Evolutionary conservation across 768 basidiomycete species (phyloP), one percentile per base, ranked within the genome.

Genomic region (Russula sp.): DNA sequence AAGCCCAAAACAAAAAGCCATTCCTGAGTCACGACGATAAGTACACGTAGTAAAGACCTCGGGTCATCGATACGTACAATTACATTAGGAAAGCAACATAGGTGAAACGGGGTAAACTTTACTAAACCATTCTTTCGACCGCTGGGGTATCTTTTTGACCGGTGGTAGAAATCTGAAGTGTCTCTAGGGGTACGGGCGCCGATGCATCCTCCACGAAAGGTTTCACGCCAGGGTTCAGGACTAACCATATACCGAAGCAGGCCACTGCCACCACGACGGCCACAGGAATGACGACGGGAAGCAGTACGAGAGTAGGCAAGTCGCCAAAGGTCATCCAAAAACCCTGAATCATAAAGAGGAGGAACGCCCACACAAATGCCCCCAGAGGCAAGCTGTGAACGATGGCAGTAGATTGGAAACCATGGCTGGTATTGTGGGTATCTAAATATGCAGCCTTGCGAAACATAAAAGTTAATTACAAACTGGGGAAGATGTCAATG

Each of bases 261-360:
- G 34, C 39, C 0, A 49, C 41, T 5, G 20, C 4, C 34, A 63
- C 22, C 16, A 59, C 46, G 5, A 49, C 39, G 8, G 13, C 22
- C 18, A 59, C 25, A 7, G 51, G 58, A n/a, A 55, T 49, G 16
- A 34, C 5, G 11, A 29, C 20, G n/a, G 39, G 50, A 14, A 58
- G 32, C 5, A 62, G 20, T 6, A 58, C 2, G 4, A 2, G 2
- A 2, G 18, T 7, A 2, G 57, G 62, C 0, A 63, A 32, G 8
- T 41, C 41, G 34, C 52, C 18, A 25, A 59, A 48, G 0, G 52
- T 8, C 39, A 63, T 20, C 51, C 52, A 59, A 59, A 63, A 63
- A 58, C 62, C 62, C 57, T 63, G 57, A 1, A 63, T 39, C 1
- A 25, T 10, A 14, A 63, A 63, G 16, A 63, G 47, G 4, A 63